Conservation (phyloP, 2,329 filamentous ascomycete species). For the Onygenales sp. region DNA sequence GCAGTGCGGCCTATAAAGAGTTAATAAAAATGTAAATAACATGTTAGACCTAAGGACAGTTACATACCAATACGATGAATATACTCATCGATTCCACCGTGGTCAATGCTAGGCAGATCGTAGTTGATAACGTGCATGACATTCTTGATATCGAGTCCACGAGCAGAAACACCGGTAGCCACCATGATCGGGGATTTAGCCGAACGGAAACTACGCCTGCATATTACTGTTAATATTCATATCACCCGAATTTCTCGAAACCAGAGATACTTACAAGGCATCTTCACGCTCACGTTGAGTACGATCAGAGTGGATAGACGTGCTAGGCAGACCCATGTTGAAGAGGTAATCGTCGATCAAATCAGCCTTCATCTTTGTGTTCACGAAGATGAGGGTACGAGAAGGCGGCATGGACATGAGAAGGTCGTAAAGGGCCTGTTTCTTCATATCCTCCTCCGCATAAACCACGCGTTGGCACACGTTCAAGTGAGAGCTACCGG, state of each 20-base stretch:
- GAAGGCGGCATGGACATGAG: conserved; percentile 60
- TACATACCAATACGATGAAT: conserved; percentile 78
- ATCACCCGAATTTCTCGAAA: not conserved
- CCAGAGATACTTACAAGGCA: conserved; percentile 51
- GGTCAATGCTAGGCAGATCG: conserved; percentile 62
- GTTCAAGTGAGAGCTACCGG: conserved; percentile 72
- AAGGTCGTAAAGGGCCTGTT: conserved; percentile 60
- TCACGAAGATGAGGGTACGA: conserved; percentile 84
- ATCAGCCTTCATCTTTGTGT: conserved; percentile 68
- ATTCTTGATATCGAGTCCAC: conserved; percentile 79
- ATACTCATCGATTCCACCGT: conserved; percentile 91
- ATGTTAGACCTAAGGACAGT: not conserved
- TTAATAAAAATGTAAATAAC: not conserved
- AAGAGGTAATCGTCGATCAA: conserved; percentile 80
- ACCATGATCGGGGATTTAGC: conserved; percentile 71
- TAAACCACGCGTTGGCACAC: conserved; percentile 65
- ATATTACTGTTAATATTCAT: not conserved
- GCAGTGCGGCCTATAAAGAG: conserved; percentile 65
- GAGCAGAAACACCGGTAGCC: conserved; percentile 75
- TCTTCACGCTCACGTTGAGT: conserved; percentile 89
- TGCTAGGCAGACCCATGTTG: conserved; percentile 69
- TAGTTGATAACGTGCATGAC: conserved; percentile 91
- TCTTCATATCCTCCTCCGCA: conserved; percentile 58
- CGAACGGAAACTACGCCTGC: conserved; percentile 62
- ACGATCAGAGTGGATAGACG: conserved; percentile 79